phyloP scores from a whole-genome alignment of 2,329 filamentous ascomycete species.

The Neurospora crassa region DNA sequence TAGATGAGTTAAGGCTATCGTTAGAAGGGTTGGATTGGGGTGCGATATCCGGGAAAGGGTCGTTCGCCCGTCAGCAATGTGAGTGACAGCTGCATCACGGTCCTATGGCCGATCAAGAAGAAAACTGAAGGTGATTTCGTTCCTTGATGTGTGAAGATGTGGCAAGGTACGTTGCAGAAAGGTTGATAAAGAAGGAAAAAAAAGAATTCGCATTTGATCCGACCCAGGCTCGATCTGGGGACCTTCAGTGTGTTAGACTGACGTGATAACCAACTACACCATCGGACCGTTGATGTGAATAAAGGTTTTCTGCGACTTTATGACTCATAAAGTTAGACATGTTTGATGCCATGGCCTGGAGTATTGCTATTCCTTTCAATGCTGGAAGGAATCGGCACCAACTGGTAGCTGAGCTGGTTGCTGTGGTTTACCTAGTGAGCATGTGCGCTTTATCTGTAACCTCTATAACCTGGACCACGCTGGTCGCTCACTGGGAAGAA shows the following conservation, averaged over 20 bases:
- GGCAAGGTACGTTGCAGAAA: neutral
- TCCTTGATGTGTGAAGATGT: no score
- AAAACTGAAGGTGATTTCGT: neutral
- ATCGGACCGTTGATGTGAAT: conserved; percentile 12
- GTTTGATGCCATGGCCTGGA: neutral
- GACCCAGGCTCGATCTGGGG: conserved; percentile 20
- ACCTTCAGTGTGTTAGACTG: conserved; percentile 30
- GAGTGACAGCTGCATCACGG: neutral
- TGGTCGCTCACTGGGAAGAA: no score
- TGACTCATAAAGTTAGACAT: neutral
- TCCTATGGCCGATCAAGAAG: neutral
- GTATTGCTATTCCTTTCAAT: neutral
- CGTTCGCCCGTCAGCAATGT: neutral
- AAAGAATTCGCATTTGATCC: conserved; percentile 7
- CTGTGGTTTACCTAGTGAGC: neutral
- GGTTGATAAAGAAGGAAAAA: no score
- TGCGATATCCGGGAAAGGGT: neutral
- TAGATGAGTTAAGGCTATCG: neutral
- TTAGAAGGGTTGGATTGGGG: neutral
- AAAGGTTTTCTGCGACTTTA: accelerated
- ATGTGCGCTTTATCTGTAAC: neutral
- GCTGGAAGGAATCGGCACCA: neutral
- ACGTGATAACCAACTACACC: conserved; percentile 38
- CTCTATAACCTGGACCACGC: neutral
- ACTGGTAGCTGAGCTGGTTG: neutral